A percentile compares a stretch with the other conserved stretches of the same genome.
Conservation (phyloP, 768 basidiomycete genomes). For the Russula olivacea region DNA sequence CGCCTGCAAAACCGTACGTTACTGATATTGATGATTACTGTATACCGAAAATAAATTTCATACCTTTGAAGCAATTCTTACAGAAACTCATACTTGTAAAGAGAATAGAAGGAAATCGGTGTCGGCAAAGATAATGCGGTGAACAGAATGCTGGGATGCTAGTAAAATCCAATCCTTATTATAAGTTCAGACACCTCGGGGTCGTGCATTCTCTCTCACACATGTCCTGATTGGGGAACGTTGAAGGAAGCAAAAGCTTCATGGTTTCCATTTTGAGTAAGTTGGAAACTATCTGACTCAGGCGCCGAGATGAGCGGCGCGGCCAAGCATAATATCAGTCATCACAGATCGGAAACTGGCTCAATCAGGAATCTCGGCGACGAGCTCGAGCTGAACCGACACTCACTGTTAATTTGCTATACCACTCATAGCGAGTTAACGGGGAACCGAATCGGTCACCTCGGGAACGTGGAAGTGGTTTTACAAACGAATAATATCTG, state of each 20-base stretch:
- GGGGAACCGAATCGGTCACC: neutral
- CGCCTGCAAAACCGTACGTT: constrained; percentile 26
- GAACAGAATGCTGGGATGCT: neutral
- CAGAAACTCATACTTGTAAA: constrained; percentile 44
- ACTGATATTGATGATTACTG: neutral
- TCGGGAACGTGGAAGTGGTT: neutral
- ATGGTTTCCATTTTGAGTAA: neutral
- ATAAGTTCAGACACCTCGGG: neutral
- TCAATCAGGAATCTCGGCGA: no score
- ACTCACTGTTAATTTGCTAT: no score
- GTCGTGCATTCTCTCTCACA: neutral
- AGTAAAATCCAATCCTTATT: neutral
- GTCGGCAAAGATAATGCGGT: neutral
- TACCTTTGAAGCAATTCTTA: constrained; percentile 51
- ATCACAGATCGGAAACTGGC: neutral
- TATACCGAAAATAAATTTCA: constrained; percentile 4
- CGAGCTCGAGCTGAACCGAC: no score
- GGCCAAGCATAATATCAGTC: neutral
- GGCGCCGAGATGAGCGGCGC: neutral
- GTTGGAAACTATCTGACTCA: neutral
- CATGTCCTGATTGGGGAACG: neutral
- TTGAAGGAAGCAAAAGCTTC: neutral
- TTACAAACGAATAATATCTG: neutral
- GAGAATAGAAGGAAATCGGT: neutral
- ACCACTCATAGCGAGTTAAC: neutral